Base-by-base conservation (phyloP, 1,139 yeast species). In the Blastobotrys raffinosifermentans region DNA sequence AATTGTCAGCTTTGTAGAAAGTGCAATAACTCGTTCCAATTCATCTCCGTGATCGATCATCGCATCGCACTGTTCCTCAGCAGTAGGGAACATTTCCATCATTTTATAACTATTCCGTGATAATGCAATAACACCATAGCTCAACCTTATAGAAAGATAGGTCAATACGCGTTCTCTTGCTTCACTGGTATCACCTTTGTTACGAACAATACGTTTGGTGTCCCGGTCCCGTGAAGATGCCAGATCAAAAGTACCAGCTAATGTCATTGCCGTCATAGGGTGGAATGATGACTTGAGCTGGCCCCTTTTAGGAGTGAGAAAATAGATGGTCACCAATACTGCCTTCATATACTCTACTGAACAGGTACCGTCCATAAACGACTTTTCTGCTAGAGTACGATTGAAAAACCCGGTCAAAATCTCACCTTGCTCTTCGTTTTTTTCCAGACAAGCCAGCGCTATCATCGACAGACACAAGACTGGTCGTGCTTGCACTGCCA, bases 271-370 rank as follows among this genome's bases (percentile, higher is more conserved):
- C 33, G 66, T 64, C 41, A 74, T 50, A 18, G 73, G 50, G 43
- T 68, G 67, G 53, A 74, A 63, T 44, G 72, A 77, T 48, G 70
- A 73, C 47, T 69, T 70, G 77, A 73, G 2, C 11, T 25, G 77
- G 75, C 4, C 71, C 56, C 39, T 69, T 64, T 78, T 77, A 5
- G 37, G 38, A 11, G 30, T 16, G 11, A 39, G 32, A 29, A 40
- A 74, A 5, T 70, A 53, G 6, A 75, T 69, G 11, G 73, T 50
- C 3, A 72, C 62, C 35, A 72, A 52, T 43, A 72, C 70, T 1
- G 67, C 59, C 36, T 65, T 66, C 18, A 73, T 66, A 37, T 69
- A 50, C 41, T 64, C 66, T 29, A 61, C 61, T 4, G 69, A 58
- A 35, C 73, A 62, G 35, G 65, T 69, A 20, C 70, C 69, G 11